phyloP scores from a whole-genome alignment of 495 filamentous ascomycete species.

The Aspergillus cavernicola region DNA sequence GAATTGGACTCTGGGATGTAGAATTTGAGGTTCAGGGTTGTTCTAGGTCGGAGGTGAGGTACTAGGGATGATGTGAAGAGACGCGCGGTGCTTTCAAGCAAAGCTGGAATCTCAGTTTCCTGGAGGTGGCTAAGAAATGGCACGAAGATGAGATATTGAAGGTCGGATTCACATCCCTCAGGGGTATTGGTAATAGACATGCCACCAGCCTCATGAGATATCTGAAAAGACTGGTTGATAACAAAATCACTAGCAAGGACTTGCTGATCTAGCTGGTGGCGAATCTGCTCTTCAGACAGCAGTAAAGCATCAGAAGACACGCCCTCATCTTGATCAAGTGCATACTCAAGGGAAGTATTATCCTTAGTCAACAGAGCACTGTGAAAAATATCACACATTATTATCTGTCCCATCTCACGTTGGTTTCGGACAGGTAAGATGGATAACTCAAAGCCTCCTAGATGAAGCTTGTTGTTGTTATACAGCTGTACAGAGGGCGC shows the following conservation, averaged over 20 bases:
- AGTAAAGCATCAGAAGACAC: not conserved
- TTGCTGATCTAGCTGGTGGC: constrained; percentile 14
- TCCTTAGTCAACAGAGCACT: not conserved
- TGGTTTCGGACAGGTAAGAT: constrained; percentile 9
- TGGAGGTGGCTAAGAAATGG: constrained; percentile 14
- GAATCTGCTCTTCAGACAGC: constrained; percentile 13
- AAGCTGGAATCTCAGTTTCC: constrained; percentile 1
- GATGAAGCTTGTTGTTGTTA: not conserved
- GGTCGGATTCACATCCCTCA: constrained; percentile 7
- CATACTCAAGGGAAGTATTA: not conserved
- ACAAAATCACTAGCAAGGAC: constrained; percentile 1
- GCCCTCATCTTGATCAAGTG: constrained; percentile 14
- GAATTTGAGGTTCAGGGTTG: constrained; percentile 17
- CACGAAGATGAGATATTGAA: constrained; percentile 17
- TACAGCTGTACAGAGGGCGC: not conserved
- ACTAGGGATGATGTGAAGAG: constrained; percentile 15
- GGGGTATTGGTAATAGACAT: constrained; percentile 17
- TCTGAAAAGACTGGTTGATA: constrained; percentile 10
- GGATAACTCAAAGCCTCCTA: constrained; percentile 11
- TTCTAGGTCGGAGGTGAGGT: constrained; percentile 14
- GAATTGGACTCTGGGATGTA: constrained; percentile 11
- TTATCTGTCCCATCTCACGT: not conserved
- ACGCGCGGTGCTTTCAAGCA: constrained; percentile 15
- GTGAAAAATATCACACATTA: not conserved
- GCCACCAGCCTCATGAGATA: constrained; percentile 7